Base-by-base conservation (phyloP, 2,329 filamentous ascomycete species). In the Ophiostoma montium region DNA sequence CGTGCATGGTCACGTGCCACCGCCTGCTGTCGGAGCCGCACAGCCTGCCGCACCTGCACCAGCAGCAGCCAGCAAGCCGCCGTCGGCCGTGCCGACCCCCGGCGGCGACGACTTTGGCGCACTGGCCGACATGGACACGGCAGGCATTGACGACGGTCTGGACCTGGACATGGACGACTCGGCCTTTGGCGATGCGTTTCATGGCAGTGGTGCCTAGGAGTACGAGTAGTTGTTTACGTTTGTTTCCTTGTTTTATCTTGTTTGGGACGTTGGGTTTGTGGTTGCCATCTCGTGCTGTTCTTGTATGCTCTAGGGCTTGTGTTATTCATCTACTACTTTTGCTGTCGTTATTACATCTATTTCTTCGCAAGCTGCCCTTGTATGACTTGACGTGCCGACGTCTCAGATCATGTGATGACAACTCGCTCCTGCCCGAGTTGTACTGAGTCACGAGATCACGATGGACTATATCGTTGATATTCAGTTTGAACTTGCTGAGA, bases 121-220 rank as follows among this genome's bases (percentile, higher is more conserved):
- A 23, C 67, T 83, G 8, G 78, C 72, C 15, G 78, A 83, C 54
- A 65, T 84, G 39, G 80, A 88, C 61, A 80, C 80, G 21, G 79
- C 79, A 2, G 75, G 76, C 35, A 86, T 82, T 59, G 78, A 76
- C 38, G 74, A 75, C 80, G 52, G 79, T 70, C 59, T 85, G 79
- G 35, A 81, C 72, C 62, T 81, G 67, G 82, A 82, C 54, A 75
- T 87, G 69, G 83, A 86, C 43, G 83, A 88, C 59, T 86, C 82
- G 33, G 86, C 84, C 1, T 92, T 92, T 66, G 86, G 84, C 3
- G 84, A 92, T 57, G 86, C 86, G 1, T 86, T 44, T 27, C 42
- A 44, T 27, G 43, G 32, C 32, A 46, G 32, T 32, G 43, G 43
- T 31, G 39, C 39, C n/a, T 30, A 42, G 36, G 2, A 12, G 23